Evolutionary conservation across 441 rosid genomes (phyloP).

Genomic region (Erodium trifolium): DNA sequence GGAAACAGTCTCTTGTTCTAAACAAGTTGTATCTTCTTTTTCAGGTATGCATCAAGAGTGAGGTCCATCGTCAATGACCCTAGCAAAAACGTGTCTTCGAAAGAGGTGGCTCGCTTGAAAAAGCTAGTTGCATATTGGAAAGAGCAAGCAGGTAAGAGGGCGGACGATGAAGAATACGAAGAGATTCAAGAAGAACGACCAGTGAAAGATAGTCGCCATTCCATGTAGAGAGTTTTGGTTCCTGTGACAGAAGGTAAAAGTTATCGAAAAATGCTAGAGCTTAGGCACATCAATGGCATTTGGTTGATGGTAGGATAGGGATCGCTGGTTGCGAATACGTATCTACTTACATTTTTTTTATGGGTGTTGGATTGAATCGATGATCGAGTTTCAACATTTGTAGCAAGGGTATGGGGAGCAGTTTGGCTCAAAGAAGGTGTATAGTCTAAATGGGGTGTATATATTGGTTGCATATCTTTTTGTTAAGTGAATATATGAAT

Average conservation of each 20-base stretch:
- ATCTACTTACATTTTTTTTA: background rate
- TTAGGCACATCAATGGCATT: background rate
- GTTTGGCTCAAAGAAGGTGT: slow-evolving; percentile 11
- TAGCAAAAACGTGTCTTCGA: slow-evolving; percentile 71
- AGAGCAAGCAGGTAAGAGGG: slow-evolving; percentile 78
- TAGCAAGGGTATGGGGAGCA: background rate
- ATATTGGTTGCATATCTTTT: slow-evolving; percentile 2
- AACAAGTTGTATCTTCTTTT: slow-evolving; percentile 1
- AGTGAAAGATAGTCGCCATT: slow-evolving; percentile 41
- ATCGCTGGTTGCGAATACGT: background rate
- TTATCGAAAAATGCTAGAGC: background rate
- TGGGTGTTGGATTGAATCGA: background rate
- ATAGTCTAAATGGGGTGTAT: slow-evolving; percentile 13
- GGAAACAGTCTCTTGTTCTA: background rate
- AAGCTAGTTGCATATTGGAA: slow-evolving; percentile 80
- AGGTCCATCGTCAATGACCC: slow-evolving; percentile 84
- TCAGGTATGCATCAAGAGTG: slow-evolving; percentile 90
- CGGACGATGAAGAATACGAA: slow-evolving; percentile 70
- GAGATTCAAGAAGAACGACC: slow-evolving; percentile 66
- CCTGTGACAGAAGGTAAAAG: slow-evolving; percentile 4
- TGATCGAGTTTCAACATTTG: slow-evolving; percentile 1
- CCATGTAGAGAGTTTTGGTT: slow-evolving; percentile 29
- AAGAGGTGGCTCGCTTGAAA: slow-evolving; percentile 80
- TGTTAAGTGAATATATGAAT: background rate
- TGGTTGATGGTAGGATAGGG: background rate